A percentile compares a stretch with the other conserved stretches of the same genome.
These are phyloP conservation scores for Thermochaetoides thermophila DNA, from an alignment of 495 filamentous ascomycete species.

Conservation along the genomic window DNA sequence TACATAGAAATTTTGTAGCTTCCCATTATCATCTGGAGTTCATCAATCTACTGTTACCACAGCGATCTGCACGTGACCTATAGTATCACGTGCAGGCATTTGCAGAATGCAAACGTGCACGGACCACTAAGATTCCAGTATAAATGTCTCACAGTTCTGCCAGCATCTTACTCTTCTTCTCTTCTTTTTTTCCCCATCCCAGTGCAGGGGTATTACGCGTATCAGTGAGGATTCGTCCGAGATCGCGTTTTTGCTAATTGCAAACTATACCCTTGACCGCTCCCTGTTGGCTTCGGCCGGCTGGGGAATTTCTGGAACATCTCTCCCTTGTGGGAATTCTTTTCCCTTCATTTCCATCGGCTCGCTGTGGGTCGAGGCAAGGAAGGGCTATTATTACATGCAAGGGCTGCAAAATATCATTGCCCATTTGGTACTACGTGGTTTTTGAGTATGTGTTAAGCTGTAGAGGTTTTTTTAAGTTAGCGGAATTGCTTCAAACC, in stretches of 20 bases:
- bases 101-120: conserved; percentile 13
- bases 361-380: conserved; percentile 12
- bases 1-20: too few species aligned
- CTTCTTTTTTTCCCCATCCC: conserved; percentile 17
- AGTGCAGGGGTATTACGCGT: conserved; percentile 34
- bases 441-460: too few species aligned
- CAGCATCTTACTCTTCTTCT: conserved; percentile 3
- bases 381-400: conserved; percentile 10
- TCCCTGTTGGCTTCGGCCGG: conserved; percentile 18
- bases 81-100: too few species aligned
- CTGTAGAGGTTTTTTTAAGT: too few species aligned
- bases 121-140: conserved; percentile 2
- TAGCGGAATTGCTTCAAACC: too few species aligned
- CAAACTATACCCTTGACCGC: conserved; percentile 41
- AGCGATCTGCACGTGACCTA: too few species aligned
- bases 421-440: too few species aligned
- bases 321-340: conserved; percentile 11
- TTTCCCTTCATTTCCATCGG: conserved; percentile 13
- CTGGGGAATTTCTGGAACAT: conserved; percentile 22
- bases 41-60: too few species aligned
- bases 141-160: conserved; percentile 2
- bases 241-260: conserved; percentile 43
- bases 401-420: too few species aligned
- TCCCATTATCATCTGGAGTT: too few species aligned
- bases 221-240: conserved; percentile 43